Evolutionary conservation across 331 rosid species (phyloP).

Genomic region (Saraca asoca): DNA sequence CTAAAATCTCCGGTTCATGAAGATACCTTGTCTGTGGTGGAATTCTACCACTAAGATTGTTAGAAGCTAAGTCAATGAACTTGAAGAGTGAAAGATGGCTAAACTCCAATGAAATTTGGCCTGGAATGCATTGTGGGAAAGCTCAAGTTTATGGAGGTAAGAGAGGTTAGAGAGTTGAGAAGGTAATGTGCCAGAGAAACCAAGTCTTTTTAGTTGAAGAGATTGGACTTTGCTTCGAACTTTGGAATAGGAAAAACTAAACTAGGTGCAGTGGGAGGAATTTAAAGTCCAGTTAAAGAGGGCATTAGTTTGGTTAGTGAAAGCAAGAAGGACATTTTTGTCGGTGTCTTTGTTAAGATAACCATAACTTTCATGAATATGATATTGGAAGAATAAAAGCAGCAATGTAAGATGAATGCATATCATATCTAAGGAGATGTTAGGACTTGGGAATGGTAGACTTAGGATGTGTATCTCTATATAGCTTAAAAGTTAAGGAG

Average conservation of each 20-base stretch:
- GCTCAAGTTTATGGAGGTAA: slow-evolving; percentile 36
- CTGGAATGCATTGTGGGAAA: slow-evolving; percentile 33
- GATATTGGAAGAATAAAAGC: slow-evolving; percentile 5
- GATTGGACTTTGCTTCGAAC: slow-evolving; percentile 36
- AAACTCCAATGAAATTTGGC: slow-evolving; percentile 30
- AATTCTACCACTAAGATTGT: slow-evolving; percentile 36
- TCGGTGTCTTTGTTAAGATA: slow-evolving; percentile 17
- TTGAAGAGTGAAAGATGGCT: slow-evolving; percentile 25
- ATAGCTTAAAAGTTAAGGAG: background rate
- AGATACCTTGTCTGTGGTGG: slow-evolving; percentile 32
- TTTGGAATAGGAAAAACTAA: slow-evolving; percentile 40
- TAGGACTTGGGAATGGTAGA: background rate
- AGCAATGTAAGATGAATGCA: background rate
- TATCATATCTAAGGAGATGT: background rate
- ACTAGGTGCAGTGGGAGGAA: slow-evolving; percentile 41
- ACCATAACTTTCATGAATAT: background rate
- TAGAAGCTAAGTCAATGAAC: background rate
- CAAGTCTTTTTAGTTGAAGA: slow-evolving; percentile 28
- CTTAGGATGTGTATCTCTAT: background rate
- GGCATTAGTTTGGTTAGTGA: slow-evolving; percentile 29
- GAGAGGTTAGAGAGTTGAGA: slow-evolving; percentile 31
- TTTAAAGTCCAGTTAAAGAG: slow-evolving; percentile 15
- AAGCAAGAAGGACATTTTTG: slow-evolving; percentile 33
- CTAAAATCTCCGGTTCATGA: slow-evolving; percentile 9
- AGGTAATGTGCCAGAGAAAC: slow-evolving; percentile 37